A percentile compares a stretch with the other conserved stretches of the same genome.
phyloP scores from a whole-genome alignment of 1,284 basidiomycete species.

The Moesziomyces sp. region DNA sequence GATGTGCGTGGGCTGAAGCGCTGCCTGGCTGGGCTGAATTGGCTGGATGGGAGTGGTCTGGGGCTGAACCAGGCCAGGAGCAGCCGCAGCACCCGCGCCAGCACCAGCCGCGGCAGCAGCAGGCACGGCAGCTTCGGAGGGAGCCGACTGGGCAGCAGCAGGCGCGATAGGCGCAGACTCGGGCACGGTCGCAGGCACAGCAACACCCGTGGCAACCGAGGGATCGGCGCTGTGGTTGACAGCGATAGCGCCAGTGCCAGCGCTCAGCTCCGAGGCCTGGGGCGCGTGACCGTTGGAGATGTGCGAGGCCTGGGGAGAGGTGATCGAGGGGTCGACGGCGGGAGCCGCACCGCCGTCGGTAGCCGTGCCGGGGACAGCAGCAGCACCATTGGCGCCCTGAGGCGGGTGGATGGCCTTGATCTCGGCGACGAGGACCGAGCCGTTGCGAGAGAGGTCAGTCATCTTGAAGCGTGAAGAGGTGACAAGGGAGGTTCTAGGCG shows the following conservation, averaged over 20 bases:
- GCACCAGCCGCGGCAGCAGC: slow-evolving; percentile 4
- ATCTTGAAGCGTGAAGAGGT: slow-evolving; percentile 14
- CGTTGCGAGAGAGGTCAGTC: slow-evolving; percentile 46
- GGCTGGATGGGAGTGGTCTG: slow-evolving; percentile 28
- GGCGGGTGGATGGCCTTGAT: slow-evolving; percentile 45
- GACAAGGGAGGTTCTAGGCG: neutral
- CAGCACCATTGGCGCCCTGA: slow-evolving; percentile 14
- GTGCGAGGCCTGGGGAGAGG: slow-evolving; percentile 16
- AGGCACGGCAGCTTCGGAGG: slow-evolving; percentile 2
- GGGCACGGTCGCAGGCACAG: slow-evolving; percentile 3
- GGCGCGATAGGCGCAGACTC: neutral
- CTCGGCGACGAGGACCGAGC: slow-evolving; percentile 49
- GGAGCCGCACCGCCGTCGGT: slow-evolving; percentile 32
- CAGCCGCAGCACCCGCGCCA: slow-evolving; percentile 14
- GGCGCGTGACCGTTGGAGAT: slow-evolving; percentile 23
- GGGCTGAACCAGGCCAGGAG: slow-evolving; percentile 31
- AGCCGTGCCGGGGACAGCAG: slow-evolving; percentile 11
- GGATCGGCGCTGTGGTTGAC: slow-evolving; percentile 27
- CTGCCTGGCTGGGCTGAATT: slow-evolving; percentile 26
- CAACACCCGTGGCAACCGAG: slow-evolving; percentile 27
- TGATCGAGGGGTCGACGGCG: slow-evolving; percentile 34
- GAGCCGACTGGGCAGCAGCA: slow-evolving; percentile 1
- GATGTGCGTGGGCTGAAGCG: slow-evolving; percentile 26
- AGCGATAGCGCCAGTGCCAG: slow-evolving; percentile 35
- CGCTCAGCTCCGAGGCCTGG: slow-evolving; percentile 27